A percentile compares a stretch with the other conserved stretches of the same genome.
phyloP scores from a whole-genome alignment of 75 land plant genomes.

The Sequoiadendron giganteum region DNA sequence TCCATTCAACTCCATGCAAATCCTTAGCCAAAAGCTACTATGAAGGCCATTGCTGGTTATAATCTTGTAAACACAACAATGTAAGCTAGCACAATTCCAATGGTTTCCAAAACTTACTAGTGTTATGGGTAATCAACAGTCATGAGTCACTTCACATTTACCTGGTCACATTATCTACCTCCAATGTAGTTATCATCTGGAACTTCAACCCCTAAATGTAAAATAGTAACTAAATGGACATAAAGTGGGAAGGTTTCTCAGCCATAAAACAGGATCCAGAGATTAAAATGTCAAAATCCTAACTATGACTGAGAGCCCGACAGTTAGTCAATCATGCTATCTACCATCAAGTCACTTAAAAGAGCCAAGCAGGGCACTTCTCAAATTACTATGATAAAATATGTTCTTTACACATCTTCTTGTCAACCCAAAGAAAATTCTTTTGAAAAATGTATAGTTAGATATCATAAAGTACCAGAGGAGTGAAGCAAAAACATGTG shows the following conservation, averaged over 20 bases:
- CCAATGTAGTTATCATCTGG: neutral
- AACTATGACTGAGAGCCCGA: neutral
- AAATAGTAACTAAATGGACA: neutral
- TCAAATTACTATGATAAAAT: too few species aligned
- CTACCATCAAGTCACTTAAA: too few species aligned
- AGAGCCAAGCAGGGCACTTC: too few species aligned
- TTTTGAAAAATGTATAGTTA: too few species aligned
- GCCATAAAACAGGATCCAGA: too few species aligned
- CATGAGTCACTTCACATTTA: neutral
- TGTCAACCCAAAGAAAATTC: too few species aligned
- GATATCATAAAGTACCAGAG: slow-evolving; percentile 45
- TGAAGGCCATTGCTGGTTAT: too few species aligned
- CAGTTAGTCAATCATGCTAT: neutral
- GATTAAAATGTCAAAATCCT: neutral
- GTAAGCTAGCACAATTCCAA: neutral
- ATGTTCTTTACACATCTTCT: too few species aligned
- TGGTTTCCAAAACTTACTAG: neutral
- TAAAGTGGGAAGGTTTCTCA: neutral
- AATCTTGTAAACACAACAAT: too few species aligned
- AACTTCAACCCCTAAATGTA: neutral
- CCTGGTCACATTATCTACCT: neutral
- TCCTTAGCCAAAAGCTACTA: too few species aligned
- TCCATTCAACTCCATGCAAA: too few species aligned
- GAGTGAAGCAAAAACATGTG: slow-evolving; percentile 93
- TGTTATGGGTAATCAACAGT: neutral